A percentile compares a stretch with the other conserved stretches of the same genome.
These are phyloP conservation scores for Lithocarpus polystachyus DNA, from an alignment of 306 rosid species.

Conservation along the genomic window DNA sequence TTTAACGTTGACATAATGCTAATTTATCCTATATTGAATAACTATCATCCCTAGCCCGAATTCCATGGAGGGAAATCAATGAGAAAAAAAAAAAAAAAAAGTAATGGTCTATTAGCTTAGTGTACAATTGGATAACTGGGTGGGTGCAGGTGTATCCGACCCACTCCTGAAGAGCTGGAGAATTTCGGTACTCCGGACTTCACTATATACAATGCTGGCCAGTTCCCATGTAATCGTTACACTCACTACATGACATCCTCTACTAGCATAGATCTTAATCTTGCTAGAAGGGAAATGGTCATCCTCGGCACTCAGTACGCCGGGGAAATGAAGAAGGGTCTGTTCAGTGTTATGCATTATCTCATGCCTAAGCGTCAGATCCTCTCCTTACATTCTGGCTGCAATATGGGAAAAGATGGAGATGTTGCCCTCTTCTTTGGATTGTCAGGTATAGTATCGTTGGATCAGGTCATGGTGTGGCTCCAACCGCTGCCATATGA, in stretches of 20 bases:
- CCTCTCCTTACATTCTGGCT: constrained; percentile 91
- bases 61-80: constrained; percentile 2
- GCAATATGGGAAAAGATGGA: constrained; percentile 83
- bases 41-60: constrained; percentile 13
- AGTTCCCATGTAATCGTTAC: constrained; percentile 93
- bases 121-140: constrained; percentile 70
- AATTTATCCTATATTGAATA: not conserved
- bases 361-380: constrained; percentile 87
- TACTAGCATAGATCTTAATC: constrained; percentile 85
- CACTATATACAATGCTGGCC: constrained; percentile 94
- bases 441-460: constrained; percentile 73
- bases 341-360: constrained; percentile 89
- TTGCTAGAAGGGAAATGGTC: constrained; percentile 89
- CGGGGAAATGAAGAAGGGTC: constrained; percentile 98
- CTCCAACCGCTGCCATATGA: constrained; percentile 23
- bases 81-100: not conserved
- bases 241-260: constrained; percentile 98
- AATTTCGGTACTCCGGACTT: constrained; percentile 92
- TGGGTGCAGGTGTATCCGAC: constrained; percentile 95
- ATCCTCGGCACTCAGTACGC: constrained; percentile 97
- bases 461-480: constrained; percentile 15
- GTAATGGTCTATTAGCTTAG: constrained; percentile 37
- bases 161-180: constrained; percentile 89
- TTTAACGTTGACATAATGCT: constrained; percentile 9
- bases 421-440: constrained; percentile 99